Base-by-base conservation (phyloP, 139 green algal genomes). In the Coelastrella sp. region DNA sequence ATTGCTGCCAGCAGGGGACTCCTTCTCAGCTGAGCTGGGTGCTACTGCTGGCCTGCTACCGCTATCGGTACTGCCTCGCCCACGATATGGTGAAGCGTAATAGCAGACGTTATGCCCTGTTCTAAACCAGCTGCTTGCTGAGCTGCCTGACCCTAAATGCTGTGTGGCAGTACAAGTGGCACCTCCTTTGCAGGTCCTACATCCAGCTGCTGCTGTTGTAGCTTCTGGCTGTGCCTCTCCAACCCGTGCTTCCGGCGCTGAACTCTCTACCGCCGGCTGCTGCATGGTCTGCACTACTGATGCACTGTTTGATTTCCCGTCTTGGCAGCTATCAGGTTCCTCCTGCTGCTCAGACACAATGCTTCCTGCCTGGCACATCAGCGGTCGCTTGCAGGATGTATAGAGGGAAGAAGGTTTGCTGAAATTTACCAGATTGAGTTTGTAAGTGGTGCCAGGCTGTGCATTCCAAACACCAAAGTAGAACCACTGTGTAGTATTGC, bases 361-460 rank as follows among this genome's bases (percentile, higher is more conserved):
- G 32, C 32, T 47, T 47, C 32, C 32, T 47, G 32, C 32, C 32
- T 47, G 32, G 32, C 65, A 94, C 64, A 95, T 92, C 17, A 95
- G 81, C 0, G 93, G 93, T n/a, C 90, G 90, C 86, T 93, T 94
- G 80, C 93, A 92, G 7, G 8, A 56, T 3, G 66, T 76, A 81
- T 92, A 94, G 3, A 95, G 93, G 10, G 91, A 94, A 7, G 92
- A 85, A 47, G 92, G 88, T 82, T 96, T 96, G 16, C 23, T 79
- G 54, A 96, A 92, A 83, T 96, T 96, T 56, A 95, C 90, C 20
- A 96, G 71, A 86, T 96, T 96, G 90, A 96, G 90, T 66, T 93
- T 94, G 92, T 96, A 96, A n/a, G 76, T 78, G 56, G 92, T 65
- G 8, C 89, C 90, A 47, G 92, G 87, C 73, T 83, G 23, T 4